These are phyloP conservation scores for Mycena crocata DNA, from an alignment of 768 basidiomycete genomes.

Conservation along the genomic window DNA sequence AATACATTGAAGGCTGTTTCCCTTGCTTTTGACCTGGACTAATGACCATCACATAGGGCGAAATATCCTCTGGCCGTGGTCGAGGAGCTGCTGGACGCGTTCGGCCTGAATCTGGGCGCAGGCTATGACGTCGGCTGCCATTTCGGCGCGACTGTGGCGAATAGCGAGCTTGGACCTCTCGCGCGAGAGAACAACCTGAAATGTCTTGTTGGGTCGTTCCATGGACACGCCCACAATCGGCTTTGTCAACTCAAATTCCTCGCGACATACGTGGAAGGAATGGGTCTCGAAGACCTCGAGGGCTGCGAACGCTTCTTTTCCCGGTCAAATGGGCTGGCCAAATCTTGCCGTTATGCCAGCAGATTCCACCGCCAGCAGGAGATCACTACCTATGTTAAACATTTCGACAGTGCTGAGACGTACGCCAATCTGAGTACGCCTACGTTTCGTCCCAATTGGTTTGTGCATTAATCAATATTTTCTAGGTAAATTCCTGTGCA, in stretches of 20 bases:
- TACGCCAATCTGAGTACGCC: conserved; percentile 13
- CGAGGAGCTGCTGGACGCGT: conserved; percentile 18
- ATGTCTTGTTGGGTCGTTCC: not conserved
- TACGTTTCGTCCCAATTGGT: not conserved
- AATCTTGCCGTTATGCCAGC: too few relatives aligned
- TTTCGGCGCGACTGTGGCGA: not conserved
- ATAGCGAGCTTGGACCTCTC: too few relatives aligned
- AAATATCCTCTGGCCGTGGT: conserved; percentile 8
- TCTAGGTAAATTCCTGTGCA: conserved; percentile 4
- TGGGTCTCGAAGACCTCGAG: too few relatives aligned
- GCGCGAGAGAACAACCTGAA: not conserved
- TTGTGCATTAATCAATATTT: not conserved
- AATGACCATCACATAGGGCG: not conserved
- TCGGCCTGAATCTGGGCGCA: not conserved
- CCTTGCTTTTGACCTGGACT: too few relatives aligned
- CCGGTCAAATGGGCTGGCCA: too few relatives aligned
- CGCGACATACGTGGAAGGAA: conserved; percentile 4
- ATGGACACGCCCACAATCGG: not conserved
- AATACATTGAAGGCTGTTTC: too few relatives aligned
- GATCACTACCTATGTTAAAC: not conserved
- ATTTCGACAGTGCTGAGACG: not conserved
- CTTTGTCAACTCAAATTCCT: conserved; percentile 1
- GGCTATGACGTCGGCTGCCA: conserved; percentile 25
- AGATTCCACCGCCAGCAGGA: not conserved
- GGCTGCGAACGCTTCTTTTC: too few relatives aligned